Conservation (phyloP, 73 alveolate genomes). For the Stentor coeruleus region DNA sequence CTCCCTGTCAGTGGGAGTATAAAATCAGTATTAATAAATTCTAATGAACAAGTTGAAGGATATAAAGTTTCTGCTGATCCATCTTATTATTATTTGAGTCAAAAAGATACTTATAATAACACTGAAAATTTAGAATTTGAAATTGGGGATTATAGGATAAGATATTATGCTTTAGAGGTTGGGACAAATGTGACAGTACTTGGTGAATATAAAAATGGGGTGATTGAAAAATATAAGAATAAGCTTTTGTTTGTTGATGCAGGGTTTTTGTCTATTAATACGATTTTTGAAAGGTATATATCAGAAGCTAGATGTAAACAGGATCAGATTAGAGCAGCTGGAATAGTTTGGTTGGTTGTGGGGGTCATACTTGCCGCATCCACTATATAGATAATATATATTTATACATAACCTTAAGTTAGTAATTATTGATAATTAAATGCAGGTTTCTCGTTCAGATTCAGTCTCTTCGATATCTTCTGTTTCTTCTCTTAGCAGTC, state of each 20-base stretch:
- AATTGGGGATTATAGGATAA: conserved; percentile 6
- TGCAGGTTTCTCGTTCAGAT: conserved; percentile 3
- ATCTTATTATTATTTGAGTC: not conserved
- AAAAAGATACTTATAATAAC: not conserved
- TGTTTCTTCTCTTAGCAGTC: not conserved
- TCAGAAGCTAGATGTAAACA: not conserved
- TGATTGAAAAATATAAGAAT: not conserved
- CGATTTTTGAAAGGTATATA: not conserved
- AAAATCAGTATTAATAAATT: not conserved
- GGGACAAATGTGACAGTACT: not conserved
- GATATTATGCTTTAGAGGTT: not conserved
- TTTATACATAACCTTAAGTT: no score
- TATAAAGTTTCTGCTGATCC: not conserved
- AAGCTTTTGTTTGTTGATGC: not conserved
- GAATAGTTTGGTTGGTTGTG: not conserved
- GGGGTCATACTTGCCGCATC: not conserved
- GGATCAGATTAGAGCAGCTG: not conserved
- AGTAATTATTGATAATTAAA: no score
- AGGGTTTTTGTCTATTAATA: not conserved
- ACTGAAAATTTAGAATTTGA: no score
- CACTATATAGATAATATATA: no score
- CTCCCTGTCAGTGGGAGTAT: not conserved
- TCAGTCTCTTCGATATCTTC: not conserved
- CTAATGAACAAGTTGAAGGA: not conserved
- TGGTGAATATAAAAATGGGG: not conserved